Conservation (phyloP, 179 eudicot genomes). For the Amaranthus tricolor region DNA sequence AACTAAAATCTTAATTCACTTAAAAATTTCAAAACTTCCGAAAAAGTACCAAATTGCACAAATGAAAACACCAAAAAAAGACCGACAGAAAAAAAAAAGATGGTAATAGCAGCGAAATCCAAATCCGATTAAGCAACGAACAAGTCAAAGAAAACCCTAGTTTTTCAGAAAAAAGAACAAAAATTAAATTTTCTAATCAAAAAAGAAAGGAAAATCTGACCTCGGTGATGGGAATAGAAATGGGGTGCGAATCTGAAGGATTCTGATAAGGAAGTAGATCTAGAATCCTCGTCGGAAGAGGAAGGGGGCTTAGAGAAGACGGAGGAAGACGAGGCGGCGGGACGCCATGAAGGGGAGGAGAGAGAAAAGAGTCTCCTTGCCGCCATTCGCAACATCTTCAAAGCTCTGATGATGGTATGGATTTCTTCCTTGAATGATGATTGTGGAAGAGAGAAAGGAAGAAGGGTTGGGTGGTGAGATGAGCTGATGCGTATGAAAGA, state of each 20-base stretch:
- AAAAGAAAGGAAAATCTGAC: slow-evolving; percentile 25
- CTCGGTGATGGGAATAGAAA: slow-evolving; percentile 35
- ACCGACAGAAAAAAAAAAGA: neutral
- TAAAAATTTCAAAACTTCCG: neutral
- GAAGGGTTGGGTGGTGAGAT: slow-evolving; percentile 4
- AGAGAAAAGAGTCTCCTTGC: slow-evolving; percentile 50
- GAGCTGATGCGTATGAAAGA: neutral
- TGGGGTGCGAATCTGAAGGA: slow-evolving; percentile 21
- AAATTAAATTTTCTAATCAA: neutral
- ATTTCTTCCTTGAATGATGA: neutral
- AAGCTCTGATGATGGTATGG: neutral
- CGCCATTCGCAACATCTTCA: slow-evolving; percentile 51
- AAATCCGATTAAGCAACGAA: neutral
- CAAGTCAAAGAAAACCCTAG: slow-evolving; percentile 15
- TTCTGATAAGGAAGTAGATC: slow-evolving; percentile 20
- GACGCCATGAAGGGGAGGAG: slow-evolving; percentile 37
- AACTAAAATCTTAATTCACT: too few relatives aligned
- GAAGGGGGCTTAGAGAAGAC: slow-evolving; percentile 23
- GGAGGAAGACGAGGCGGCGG: slow-evolving; percentile 31
- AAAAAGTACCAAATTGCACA: slow-evolving; percentile 6
- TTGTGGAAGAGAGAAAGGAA: slow-evolving; percentile 13
- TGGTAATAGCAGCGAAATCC: neutral
- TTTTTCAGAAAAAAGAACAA: neutral
- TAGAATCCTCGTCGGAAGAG: slow-evolving; percentile 28
- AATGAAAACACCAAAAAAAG: too few relatives aligned